These are phyloP conservation scores for Hymenoscyphus salicellus DNA, from an alignment of 2,329 filamentous ascomycete species.

Conservation along the genomic window DNA sequence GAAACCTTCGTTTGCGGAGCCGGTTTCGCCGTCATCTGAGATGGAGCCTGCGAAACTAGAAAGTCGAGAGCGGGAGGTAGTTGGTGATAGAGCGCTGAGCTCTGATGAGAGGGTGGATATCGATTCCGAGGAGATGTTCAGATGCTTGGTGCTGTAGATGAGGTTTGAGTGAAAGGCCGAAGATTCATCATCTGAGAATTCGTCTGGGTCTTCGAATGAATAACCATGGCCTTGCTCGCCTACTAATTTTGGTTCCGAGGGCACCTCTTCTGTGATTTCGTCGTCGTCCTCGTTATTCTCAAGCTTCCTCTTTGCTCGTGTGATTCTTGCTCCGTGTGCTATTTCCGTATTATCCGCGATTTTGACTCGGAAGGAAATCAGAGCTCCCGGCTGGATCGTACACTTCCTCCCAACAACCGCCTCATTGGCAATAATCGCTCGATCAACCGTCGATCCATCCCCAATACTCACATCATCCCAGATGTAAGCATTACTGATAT, in stretches of 20 bases:
- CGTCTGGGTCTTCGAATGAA: conserved; percentile 60
- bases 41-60: conserved; percentile 72
- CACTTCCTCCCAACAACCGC: conserved; percentile 69
- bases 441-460: conserved; percentile 67
- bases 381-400: conserved; percentile 65
- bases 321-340: conserved; percentile 38
- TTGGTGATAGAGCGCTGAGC: conserved; percentile 40
- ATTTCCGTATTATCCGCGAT: conserved; percentile 61
- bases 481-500: conserved; percentile 75
- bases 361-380: conserved; percentile 76
- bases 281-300: conserved; percentile 31
- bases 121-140: conserved; percentile 49
- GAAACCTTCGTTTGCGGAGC: conserved; percentile 59
- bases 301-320: conserved; percentile 40
- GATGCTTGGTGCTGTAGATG: conserved; percentile 36
- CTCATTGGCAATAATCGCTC: conserved; percentile 73
- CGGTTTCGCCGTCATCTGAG: conserved; percentile 57
- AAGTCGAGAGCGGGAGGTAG: conserved; percentile 53
- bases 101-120: conserved; percentile 64
- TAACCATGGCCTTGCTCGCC: conserved; percentile 59
- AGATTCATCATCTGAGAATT: conserved; percentile 56
- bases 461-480: conserved; percentile 82
- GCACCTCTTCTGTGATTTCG: conserved; percentile 32
- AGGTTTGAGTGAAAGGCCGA: conserved; percentile 53
- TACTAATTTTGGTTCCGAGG: conserved; percentile 52